phyloP scores from a whole-genome alignment of 352 stramenopile species.

The Phytopythium mirpurense region DNA sequence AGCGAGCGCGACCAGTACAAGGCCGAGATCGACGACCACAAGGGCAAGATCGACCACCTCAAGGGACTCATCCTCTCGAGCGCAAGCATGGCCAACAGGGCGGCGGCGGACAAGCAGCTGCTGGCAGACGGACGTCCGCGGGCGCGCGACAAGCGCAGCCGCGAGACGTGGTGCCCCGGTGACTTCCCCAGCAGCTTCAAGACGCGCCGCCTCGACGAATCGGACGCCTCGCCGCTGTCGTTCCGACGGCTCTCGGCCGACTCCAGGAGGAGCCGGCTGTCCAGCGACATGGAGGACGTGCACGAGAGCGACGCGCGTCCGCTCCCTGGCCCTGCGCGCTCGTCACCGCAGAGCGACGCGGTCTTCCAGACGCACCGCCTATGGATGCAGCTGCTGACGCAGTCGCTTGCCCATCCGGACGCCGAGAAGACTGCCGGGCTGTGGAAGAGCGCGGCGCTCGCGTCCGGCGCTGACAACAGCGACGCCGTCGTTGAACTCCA shows the following conservation, averaged over 20 bases:
- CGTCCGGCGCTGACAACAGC: background rate
- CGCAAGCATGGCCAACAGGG: constrained; percentile 19
- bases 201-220: background rate
- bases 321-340: background rate
- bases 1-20: constrained; percentile 46
- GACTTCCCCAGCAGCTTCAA: constrained; percentile 42
- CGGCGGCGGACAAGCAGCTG: background rate
- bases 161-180: constrained; percentile 72
- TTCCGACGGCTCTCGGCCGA: constrained; percentile 22
- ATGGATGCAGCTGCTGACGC: background rate
- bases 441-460: background rate
- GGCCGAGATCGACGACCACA: constrained; percentile 69
- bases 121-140: background rate
- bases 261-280: constrained; percentile 41
- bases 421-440: background rate
- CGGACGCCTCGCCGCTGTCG: background rate
- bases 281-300: background rate
- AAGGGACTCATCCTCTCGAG: constrained; percentile 59
- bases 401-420: background rate
- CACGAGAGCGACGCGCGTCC: background rate
- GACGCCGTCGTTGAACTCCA: background rate
- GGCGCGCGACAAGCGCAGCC: constrained; percentile 31
- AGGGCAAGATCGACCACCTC: constrained; percentile 52
- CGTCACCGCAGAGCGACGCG: background rate
- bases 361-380: background rate